Conservation (phyloP, 805 yeast species). For the Monosporozyma aerobia region DNA sequence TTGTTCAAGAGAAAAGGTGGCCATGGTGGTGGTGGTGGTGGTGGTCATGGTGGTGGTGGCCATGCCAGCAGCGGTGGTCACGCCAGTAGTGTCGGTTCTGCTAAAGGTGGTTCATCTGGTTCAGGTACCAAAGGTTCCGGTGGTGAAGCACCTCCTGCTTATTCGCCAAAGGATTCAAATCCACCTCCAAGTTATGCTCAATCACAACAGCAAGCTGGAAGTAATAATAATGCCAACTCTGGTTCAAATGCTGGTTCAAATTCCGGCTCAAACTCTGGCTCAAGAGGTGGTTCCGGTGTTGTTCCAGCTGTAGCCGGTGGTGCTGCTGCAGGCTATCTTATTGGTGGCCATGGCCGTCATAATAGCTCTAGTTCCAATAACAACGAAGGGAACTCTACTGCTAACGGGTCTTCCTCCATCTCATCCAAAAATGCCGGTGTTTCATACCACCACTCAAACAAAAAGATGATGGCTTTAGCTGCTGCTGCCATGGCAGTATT, state of each 20-base stretch:
- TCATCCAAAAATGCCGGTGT: slow-evolving; percentile 2
- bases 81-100: slow-evolving; percentile 1
- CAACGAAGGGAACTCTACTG: neutral
- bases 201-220: neutral
- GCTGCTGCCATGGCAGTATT: neutral
- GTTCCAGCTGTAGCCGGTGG: slow-evolving; percentile 3
- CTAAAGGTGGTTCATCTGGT: slow-evolving; percentile 3
- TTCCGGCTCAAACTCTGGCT: slow-evolving; percentile 1
- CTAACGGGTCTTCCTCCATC: neutral
- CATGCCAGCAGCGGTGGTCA: slow-evolving; percentile 1
- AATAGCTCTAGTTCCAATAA: neutral
- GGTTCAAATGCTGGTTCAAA: slow-evolving; percentile 2
- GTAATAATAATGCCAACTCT: neutral
- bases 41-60: neutral
- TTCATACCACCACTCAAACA: neutral
- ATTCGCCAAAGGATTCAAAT: slow-evolving; percentile 5
- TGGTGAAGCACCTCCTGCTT: slow-evolving; percentile 3
- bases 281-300: neutral
- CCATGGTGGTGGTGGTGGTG: neutral
- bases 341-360: slow-evolving; percentile 20
- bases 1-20: slow-evolving; percentile 4
- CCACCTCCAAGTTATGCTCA: slow-evolving; percentile 5
- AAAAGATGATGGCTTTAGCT: neutral
- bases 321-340: slow-evolving; percentile 4
- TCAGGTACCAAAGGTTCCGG: slow-evolving; percentile 3